Percentiles rank a stretch among this genome's conserved stretches.
Conservation (phyloP, 495 filamentous ascomycete genomes). For the Margaritispora aquatica region DNA sequence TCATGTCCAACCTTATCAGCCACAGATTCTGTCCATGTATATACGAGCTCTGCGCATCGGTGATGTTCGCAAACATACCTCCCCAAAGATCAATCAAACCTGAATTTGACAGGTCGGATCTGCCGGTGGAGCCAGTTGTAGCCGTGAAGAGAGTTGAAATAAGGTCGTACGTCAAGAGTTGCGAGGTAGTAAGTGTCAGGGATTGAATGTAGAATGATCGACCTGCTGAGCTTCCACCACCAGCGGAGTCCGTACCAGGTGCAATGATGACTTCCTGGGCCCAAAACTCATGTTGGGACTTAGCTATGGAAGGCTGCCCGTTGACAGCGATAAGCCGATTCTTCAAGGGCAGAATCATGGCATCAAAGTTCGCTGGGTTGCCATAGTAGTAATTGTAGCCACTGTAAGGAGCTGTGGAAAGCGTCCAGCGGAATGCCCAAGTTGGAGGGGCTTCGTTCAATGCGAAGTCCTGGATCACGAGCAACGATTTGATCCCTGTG, state of each 20-base stretch:
- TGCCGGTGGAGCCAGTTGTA: neutral
- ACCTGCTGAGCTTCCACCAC: neutral
- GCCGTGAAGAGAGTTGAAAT: neutral
- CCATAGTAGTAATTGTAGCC: slow-evolving; percentile 1
- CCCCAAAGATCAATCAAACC: neutral
- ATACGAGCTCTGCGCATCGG: neutral
- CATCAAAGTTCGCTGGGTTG: neutral
- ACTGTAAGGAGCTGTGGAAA: neutral
- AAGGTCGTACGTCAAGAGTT: neutral
- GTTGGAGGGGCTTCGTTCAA: neutral
- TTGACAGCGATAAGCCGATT: neutral
- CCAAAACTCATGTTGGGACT: slow-evolving; percentile 2
- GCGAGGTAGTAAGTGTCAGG: neutral
- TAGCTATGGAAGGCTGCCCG: neutral
- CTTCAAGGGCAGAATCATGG: neutral
- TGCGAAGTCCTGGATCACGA: slow-evolving; percentile 1
- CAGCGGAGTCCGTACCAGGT: neutral
- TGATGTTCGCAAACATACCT: neutral
- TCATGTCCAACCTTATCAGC: neutral
- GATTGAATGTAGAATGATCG: neutral
- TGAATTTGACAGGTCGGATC: neutral
- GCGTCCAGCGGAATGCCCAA: neutral
- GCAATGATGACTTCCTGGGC: neutral
- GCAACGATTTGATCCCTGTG: neutral
- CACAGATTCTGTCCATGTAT: neutral